A percentile compares a stretch with the other conserved stretches of the same genome.
Conservation (phyloP, 2,329 filamentous ascomycete genomes). For the Cucurbitaria berberidis region DNA sequence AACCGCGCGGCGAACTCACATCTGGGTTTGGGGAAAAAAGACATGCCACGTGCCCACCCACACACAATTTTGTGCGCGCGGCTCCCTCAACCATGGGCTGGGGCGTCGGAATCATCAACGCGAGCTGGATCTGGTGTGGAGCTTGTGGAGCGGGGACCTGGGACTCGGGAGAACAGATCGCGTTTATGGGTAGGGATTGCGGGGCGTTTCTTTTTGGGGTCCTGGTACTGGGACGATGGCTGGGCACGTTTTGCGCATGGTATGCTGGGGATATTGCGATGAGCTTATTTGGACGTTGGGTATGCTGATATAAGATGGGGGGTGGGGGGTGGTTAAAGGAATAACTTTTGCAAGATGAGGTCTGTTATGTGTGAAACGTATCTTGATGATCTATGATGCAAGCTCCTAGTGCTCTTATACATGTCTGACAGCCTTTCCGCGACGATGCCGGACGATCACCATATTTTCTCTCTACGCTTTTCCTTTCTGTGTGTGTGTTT, state of each 20-base stretch:
- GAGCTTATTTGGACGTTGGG: conserved; percentile 6
- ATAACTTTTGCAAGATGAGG: background rate
- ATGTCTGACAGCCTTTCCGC: background rate
- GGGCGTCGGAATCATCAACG: background rate
- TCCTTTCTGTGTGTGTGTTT: background rate
- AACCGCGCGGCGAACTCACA: conserved; percentile 10
- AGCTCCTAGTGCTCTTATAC: background rate
- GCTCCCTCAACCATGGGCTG: too few species aligned
- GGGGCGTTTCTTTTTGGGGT: background rate
- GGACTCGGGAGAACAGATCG: background rate
- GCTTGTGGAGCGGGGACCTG: background rate
- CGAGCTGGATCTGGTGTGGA: background rate
- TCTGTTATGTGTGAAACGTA: background rate
- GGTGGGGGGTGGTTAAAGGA: too few species aligned
- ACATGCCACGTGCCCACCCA: conserved; percentile 1
- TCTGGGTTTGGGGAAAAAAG: conserved; percentile 12
- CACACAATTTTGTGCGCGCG: conserved; percentile 1
- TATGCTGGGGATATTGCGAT: background rate
- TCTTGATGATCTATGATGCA: background rate
- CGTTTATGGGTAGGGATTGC: background rate
- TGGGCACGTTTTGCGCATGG: background rate
- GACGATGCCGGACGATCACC: background rate
- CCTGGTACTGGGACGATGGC: background rate
- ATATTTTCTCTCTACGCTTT: background rate
- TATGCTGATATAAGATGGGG: background rate